phyloP scores from a whole-genome alignment of 768 basidiomycete species.

The Kwoniella sp. region DNA sequence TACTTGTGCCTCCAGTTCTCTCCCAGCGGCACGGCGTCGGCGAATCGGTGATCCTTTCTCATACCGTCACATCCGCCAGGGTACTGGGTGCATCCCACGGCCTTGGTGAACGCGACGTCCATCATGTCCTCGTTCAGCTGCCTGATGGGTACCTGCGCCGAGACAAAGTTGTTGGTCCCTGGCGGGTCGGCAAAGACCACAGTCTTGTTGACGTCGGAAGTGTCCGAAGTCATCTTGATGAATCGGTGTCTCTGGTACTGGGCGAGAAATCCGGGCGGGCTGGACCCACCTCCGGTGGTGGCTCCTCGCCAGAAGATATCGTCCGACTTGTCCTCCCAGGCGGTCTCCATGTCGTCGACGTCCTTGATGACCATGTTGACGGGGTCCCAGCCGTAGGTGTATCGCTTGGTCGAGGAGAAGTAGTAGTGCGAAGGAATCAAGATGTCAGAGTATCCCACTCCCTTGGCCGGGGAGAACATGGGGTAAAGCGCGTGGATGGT shows the following conservation, averaged over 20 bases:
- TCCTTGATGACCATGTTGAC: slow-evolving; percentile 67
- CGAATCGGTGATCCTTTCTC: slow-evolving; percentile 63
- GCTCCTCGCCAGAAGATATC: slow-evolving; percentile 91
- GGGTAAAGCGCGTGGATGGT: slow-evolving; percentile 84
- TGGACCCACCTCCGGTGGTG: slow-evolving; percentile 87
- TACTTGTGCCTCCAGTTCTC: slow-evolving; percentile 92
- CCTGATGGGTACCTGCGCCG: slow-evolving; percentile 60
- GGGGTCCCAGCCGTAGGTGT: slow-evolving; percentile 88
- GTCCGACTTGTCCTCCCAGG: slow-evolving; percentile 85
- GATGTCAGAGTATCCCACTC: slow-evolving; percentile 79
- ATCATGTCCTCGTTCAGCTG: slow-evolving; percentile 73
- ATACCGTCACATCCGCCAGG: slow-evolving; percentile 66
- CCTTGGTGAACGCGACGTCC: slow-evolving; percentile 80
- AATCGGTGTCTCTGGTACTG: slow-evolving; percentile 74
- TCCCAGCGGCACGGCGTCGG: slow-evolving; percentile 71
- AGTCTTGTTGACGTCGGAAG: slow-evolving; percentile 57
- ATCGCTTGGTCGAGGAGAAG: slow-evolving; percentile 70
- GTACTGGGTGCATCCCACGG: slow-evolving; percentile 65
- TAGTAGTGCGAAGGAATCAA: slow-evolving; percentile 96
- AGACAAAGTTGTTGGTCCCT: slow-evolving; percentile 58
- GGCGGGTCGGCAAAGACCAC: slow-evolving; percentile 68
- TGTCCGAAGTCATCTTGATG: slow-evolving; percentile 69
- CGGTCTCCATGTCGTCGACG: slow-evolving; percentile 75
- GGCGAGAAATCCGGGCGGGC: slow-evolving; percentile 73
- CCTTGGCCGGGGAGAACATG: slow-evolving; percentile 86